Base-by-base conservation (phyloP, 495 filamentous ascomycete genomes). In the Penicillium antarcticum region DNA sequence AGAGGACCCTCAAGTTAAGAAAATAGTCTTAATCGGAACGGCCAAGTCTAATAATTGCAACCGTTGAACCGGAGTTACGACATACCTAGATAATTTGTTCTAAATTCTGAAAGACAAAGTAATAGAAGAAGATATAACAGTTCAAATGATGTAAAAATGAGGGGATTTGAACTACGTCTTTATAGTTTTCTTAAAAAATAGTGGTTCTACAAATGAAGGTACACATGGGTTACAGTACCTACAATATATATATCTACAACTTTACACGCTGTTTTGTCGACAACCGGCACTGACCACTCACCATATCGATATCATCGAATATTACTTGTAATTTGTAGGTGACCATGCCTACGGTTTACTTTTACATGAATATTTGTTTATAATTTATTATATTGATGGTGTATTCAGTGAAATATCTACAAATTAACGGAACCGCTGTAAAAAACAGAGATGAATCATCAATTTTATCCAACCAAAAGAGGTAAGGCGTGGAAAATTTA, bases 381-480 rank as follows among this genome's bases (percentile, higher is more conserved):
- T 43, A 26, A 17, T 43, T 43, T 11, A 29, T 31, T 3, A 43
- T 31, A 11, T 43, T 43, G 21, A 43, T 31, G 14, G 11, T 31
- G 41, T 26, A 29, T 14, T 43, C 19, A 43, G 11, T 43, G 2
- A 9, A 29, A 29, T 29, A 1, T 9, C 24, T 5, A 5, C 24
- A 43, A 21, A 21, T 43, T 31, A 18, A 43, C 41, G 23, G 23
- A 43, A 43, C 41, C 31, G 19, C 41, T 43, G 41, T 26, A 43
- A 43, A 29, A 43, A 26, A 31, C 41, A 26, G 41, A 43, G 41
- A 43, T 43, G 21, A 43, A 12, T 43, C 41, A 43, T 43, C 41
- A 17, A 31, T 43, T 43, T 43, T 43, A 43, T 45, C 42, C 42
- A 45, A 29, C 42, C 42, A 45, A 45, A 45, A 45, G 42, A 45